These are phyloP conservation scores for Suillus weaverae DNA, from an alignment of 768 basidiomycete genomes.

Conservation along the genomic window DNA sequence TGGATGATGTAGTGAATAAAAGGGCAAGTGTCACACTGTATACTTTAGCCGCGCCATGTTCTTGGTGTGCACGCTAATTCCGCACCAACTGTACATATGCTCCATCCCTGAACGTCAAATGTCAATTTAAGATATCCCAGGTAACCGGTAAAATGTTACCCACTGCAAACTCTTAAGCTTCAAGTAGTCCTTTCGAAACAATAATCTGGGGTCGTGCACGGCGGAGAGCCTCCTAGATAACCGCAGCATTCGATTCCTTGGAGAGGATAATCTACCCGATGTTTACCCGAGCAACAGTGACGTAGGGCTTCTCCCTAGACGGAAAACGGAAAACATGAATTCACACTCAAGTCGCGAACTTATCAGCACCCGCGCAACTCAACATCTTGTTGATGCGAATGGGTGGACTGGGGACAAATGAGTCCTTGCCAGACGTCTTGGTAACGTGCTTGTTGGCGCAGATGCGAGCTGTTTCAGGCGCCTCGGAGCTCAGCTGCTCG, in stretches of 20 bases:
- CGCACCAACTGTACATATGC: constrained; percentile 78
- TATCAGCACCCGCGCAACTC: constrained; percentile 98
- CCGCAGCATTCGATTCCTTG: constrained; percentile 81
- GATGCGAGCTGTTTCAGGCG: constrained; percentile 97
- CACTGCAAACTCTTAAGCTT: constrained; percentile 86
- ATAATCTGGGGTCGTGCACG: constrained; percentile 99
- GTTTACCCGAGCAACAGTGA: constrained; percentile 92
- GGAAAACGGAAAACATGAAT: not conserved
- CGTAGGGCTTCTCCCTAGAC: constrained; percentile 93
- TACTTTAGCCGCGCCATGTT: not conserved
- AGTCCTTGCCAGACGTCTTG: constrained; percentile 97
- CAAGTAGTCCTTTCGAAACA: constrained; percentile 85
- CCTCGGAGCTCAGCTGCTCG: constrained; percentile 94
- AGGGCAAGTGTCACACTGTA: constrained; percentile 38
- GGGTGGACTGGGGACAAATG: constrained; percentile 98
- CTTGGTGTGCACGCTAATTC: constrained; percentile 67
- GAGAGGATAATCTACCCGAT: constrained; percentile 94
- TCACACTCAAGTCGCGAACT: constrained; percentile 45
- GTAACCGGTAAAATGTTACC: constrained; percentile 35
- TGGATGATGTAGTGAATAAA: constrained; percentile 77
- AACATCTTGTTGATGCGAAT: constrained; percentile 99
- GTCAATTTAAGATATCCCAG: constrained; percentile 9
- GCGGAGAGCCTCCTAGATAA: constrained; percentile 95
- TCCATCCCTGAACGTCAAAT: constrained; percentile 71
- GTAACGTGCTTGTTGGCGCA: constrained; percentile 99